These are phyloP conservation scores for Betula pendula DNA, from an alignment of 306 rosid species.

Conservation along the genomic window DNA sequence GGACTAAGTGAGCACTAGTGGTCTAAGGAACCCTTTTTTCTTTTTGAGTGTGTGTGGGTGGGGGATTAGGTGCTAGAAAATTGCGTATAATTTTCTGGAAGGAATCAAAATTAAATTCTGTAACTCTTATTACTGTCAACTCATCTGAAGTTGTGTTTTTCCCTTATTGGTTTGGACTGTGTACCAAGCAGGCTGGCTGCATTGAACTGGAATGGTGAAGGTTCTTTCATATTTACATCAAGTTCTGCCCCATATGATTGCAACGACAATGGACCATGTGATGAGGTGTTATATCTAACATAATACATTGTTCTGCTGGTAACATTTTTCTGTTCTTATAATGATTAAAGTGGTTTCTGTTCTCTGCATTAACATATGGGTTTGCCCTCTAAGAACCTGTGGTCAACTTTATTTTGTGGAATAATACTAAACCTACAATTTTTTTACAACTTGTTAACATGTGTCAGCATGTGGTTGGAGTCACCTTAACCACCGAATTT, in stretches of 20 bases:
- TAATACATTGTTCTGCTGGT: constrained; percentile 8
- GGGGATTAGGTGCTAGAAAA: neutral
- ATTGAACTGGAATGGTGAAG: constrained; percentile 79
- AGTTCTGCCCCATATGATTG: constrained; percentile 94
- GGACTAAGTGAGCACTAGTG: constrained; percentile 22
- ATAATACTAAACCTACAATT: no score
- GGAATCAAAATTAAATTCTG: neutral
- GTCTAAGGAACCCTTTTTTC: constrained; percentile 15
- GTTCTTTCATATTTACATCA: constrained; percentile 84
- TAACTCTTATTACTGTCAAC: constrained; percentile 1
- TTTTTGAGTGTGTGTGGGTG: no score
- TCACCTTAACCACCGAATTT: no score
- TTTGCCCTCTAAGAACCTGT: constrained; percentile 5
- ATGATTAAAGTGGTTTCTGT: neutral
- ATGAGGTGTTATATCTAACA: constrained; percentile 59
- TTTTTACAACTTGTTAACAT: no score
- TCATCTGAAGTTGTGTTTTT: neutral
- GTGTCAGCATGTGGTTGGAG: no score
- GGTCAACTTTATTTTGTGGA: constrained; percentile 13
- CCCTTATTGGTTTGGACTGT: constrained; percentile 28
- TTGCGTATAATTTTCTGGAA: neutral
- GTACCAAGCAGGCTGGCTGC: constrained; percentile 60
- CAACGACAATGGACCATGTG: constrained; percentile 76
- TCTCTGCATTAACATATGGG: neutral
- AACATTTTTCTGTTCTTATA: constrained; percentile 15